Base-by-base conservation (phyloP, 768 basidiomycete species). In the Collybia sordida region DNA sequence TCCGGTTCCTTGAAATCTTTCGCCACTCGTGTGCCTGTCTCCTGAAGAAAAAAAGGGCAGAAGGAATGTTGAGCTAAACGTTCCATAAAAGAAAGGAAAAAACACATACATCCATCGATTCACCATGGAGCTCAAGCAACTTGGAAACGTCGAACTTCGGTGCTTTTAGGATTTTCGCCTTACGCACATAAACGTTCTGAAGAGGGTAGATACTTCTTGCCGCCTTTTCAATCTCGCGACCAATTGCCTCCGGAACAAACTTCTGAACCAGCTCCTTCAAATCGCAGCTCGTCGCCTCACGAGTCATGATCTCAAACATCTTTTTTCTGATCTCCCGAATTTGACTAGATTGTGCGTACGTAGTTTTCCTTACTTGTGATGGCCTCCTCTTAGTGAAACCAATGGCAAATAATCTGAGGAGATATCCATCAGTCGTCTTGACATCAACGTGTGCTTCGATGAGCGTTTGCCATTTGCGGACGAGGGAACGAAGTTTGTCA, bases 1-100 rank as follows among this genome's bases (percentile, higher is more conserved):
- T 93, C 92, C 39, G 95, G 95, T 82, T 98, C 95, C 81, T 96
- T 94, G 81, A 95, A 98, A 69, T 96, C 94, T 79, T 90, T 93
- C 51, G 80, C 89, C 47, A 96, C 87, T 71, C 90, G 88, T 59
- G 92, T 90, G 59, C 96, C 96, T 42, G 93, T 94, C 80, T 96
- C 94, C 90, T 96, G 64, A 45, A 55, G 22, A 35, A 44, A 45
- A 36, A 47, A 46, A n/a, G n/a, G n/a, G n/a, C n/a, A n/a, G 40
- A 54, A 1, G 17, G 14, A 54, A 3, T 1, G 8, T 14, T 28
- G 22, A 52, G 41, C 54, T 62, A 60, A 9, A 52, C 8, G 23
- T 31, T 40, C 25, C 31, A n/a, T 12, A 21, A 24, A 15, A 17
- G 35, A 14, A 23, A 21, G 35, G 44, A 53, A 34, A 35, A 15